These are phyloP conservation scores for Paraleonurus japonicus DNA, from an alignment of 257 asterid genomes.

Conservation along the genomic window DNA sequence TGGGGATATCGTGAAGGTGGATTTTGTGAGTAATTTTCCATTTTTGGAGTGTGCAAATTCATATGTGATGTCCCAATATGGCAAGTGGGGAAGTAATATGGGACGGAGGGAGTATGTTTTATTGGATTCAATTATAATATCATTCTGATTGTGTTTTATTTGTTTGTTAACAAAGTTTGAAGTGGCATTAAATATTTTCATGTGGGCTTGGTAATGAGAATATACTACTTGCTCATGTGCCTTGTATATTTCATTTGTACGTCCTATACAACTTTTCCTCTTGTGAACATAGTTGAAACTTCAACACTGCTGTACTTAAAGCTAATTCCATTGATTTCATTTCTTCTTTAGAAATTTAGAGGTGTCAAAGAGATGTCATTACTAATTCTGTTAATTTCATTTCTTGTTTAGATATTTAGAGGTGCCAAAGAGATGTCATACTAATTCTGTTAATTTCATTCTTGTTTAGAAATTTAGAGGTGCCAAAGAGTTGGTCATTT, in stretches of 20 bases:
- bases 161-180: not conserved
- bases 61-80: too few relatives aligned
- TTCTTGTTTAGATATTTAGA: slow-evolving; percentile 45
- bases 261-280: not conserved
- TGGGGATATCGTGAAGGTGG: too few relatives aligned
- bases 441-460: not conserved
- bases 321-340: not conserved
- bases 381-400: not conserved
- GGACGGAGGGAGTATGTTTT: too few relatives aligned
- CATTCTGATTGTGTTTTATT: not conserved
- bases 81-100: too few relatives aligned
- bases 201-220: not conserved
- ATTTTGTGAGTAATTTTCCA: too few relatives aligned
- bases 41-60: too few relatives aligned
- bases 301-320: not conserved
- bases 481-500: slow-evolving; percentile 54
- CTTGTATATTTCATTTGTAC: not conserved
- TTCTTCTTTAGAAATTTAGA: not conserved
- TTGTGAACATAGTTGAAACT: too few relatives aligned
- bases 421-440: slow-evolving; percentile 61
- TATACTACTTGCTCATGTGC: not conserved
- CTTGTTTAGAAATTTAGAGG: slow-evolving; percentile 49
- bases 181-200: not conserved
- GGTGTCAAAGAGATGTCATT: too few relatives aligned
- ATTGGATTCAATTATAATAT: not conserved